Evolutionary conservation across 2,329 filamentous ascomycete genomes (phyloP).

Genomic region (Alternaria alternata): DNA sequence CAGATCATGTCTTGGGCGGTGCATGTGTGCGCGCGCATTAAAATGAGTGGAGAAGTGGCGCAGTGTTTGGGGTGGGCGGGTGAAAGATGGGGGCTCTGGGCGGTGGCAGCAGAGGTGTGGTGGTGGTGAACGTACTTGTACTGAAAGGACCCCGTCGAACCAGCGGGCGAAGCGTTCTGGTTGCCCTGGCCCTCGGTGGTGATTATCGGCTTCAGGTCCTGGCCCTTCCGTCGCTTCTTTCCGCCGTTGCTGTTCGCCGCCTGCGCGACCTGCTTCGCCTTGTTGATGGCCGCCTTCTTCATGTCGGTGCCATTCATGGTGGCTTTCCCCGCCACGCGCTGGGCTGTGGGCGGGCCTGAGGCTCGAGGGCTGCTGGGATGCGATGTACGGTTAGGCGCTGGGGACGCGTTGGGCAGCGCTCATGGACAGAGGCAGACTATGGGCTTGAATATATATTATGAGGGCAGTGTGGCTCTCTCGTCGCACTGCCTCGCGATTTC

Average conservation of each 20-base stretch:
- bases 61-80: slow-evolving; percentile 1
- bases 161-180: slow-evolving; percentile 54
- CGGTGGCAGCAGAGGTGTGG: slow-evolving; percentile 8
- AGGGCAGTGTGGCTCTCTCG: slow-evolving; percentile 26
- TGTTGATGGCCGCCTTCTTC: slow-evolving; percentile 71
- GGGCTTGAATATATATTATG: slow-evolving; percentile 3
- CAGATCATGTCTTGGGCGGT: neutral
- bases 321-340: slow-evolving; percentile 44
- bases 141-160: slow-evolving; percentile 47
- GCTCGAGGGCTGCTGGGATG: slow-evolving; percentile 17
- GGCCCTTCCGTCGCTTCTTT: slow-evolving; percentile 80
- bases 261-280: slow-evolving; percentile 71
- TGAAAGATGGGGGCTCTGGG: slow-evolving; percentile 4
- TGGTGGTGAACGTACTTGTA: slow-evolving; percentile 51
- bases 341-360: slow-evolving; percentile 25
- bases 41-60: slow-evolving; percentile 8
- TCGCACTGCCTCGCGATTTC: slow-evolving; percentile 42
- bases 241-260: slow-evolving; percentile 63
- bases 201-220: slow-evolving; percentile 76
- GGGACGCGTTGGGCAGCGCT: slow-evolving; percentile 37
- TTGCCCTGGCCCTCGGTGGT: slow-evolving; percentile 67
- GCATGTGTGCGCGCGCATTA: slow-evolving; percentile 20
- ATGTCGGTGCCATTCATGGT: slow-evolving; percentile 71
- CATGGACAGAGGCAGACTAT: slow-evolving; percentile 30
- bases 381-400: slow-evolving; percentile 38